Base-by-base conservation (phyloP, 257 asterid genomes). In the Penstemon davidsonii region DNA sequence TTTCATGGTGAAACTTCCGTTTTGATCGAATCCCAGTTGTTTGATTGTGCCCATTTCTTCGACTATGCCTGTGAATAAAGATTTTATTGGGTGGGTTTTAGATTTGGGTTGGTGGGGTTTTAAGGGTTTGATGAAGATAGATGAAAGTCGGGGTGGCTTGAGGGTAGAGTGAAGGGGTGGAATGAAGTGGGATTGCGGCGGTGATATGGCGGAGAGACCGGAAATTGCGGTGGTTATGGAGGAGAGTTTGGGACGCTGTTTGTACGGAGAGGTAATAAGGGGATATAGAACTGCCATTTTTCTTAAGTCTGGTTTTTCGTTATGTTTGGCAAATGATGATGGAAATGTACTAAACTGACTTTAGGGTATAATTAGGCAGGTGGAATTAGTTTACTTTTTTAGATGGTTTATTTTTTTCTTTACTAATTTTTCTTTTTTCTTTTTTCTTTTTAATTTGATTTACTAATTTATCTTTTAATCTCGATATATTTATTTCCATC, bases 31-130 rank as follows among this genome's bases (percentile, higher is more conserved):
- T 6, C 95, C 96, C 40, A 91, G 70, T 6, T 80, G 83, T 42
- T 84, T 82, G 43, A 91, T 56, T 55, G 85, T 80, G 19, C 96
- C 98, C 77, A 86, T 76, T 78, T 91, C 98, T 77, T 91, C 98
- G 11, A 91, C 96, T 53, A 91, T 87, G 41, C 96, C 98, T 2
- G 98, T 89, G 87, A 91, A 91, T 8, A 91, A 88, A 75, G 94
- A 84, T 55, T 73, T 81, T 54, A 83, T 69, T 43, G 86, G 47
- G 72, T 10, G 68, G 55, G 55, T 18, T 63, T 8, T 46, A 56
- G 18, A 43, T 64, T 56, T 75, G 79, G 69, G 70, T 4, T 49
- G 69, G 5, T 36, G 67, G 80, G 78, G 73, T 73, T 80, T 79
- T 12, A 55, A 43, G 51, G 86, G 67, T 45, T 75, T 84, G 68